Percentiles rank a stretch among this genome's conserved stretches.
Conservation (phyloP, 2,329 filamentous ascomycete genomes). For the Rhynchosporium secalis region DNA sequence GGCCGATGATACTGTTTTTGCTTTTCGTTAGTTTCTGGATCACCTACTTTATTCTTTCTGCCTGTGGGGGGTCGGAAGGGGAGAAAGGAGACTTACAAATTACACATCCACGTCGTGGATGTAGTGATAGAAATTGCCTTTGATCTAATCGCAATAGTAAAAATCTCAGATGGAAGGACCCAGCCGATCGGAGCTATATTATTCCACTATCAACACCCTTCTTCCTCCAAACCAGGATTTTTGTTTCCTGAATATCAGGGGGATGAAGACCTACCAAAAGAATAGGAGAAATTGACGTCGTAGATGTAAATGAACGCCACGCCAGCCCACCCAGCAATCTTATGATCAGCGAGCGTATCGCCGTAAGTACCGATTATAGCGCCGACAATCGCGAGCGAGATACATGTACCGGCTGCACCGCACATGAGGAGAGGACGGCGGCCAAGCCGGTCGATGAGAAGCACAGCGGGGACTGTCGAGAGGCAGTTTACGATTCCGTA, state of each 20-base stretch:
- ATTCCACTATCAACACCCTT: too few relatives aligned
- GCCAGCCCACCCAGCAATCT: slow-evolving; percentile 56
- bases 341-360: slow-evolving; percentile 47
- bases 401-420: slow-evolving; percentile 51
- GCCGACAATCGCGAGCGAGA: slow-evolving; percentile 57
- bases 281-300: slow-evolving; percentile 43
- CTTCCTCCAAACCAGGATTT: too few relatives aligned
- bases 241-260: too few relatives aligned
- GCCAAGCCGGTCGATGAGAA: slow-evolving; percentile 39
- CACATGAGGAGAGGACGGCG: slow-evolving; percentile 44
- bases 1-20: slow-evolving; percentile 41
- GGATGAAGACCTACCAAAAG: slow-evolving; percentile 21
- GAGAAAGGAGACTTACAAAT: slow-evolving; percentile 44
- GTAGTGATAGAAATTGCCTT: slow-evolving; percentile 63
- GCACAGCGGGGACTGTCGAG: slow-evolving; percentile 42
- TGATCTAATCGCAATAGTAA: slow-evolving; percentile 56
- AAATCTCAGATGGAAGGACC: slow-evolving; percentile 59
- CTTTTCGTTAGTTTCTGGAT: background rate
- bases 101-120: slow-evolving; percentile 58
- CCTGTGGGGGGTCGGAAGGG: too few relatives aligned
- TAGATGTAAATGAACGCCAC: slow-evolving; percentile 61
- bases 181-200: slow-evolving; percentile 53
- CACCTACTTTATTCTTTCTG: background rate
- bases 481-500: slow-evolving; percentile 57
- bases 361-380: slow-evolving; percentile 52